Conservation (phyloP, 1,139 yeast species). For the Hansenula lynferdii region DNA sequence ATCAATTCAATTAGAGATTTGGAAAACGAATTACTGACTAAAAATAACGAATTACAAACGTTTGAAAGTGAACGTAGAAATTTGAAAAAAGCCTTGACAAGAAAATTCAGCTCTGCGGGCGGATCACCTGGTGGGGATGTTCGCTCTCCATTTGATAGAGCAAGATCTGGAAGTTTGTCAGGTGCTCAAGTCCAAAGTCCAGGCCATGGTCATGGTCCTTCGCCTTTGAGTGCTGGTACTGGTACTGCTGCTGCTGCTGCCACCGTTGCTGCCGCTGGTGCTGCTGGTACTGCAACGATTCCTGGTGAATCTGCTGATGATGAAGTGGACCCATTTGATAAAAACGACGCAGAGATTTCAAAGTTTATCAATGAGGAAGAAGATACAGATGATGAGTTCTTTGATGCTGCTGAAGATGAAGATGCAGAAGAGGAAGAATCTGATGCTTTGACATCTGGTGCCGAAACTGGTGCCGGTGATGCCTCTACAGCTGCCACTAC, state of each 20-base stretch:
- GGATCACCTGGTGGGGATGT: neutral
- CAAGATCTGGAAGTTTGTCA: no score
- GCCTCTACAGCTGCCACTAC: neutral
- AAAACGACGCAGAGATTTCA: slow-evolving; percentile 32
- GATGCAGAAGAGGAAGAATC: slow-evolving; percentile 23
- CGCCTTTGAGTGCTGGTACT: slow-evolving; percentile 1
- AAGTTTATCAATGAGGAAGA: slow-evolving; percentile 44
- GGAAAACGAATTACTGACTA: slow-evolving; percentile 73
- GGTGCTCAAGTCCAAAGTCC: neutral
- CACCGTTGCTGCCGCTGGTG: neutral
- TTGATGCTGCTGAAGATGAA: slow-evolving; percentile 64
- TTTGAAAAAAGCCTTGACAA: slow-evolving; percentile 53
- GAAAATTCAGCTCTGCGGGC: slow-evolving; percentile 17
- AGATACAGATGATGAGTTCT: slow-evolving; percentile 83
- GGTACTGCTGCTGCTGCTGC: neutral
- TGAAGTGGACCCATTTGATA: slow-evolving; percentile 2
- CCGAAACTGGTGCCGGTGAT: neutral
- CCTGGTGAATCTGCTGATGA: neutral
- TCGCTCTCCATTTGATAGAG: neutral
- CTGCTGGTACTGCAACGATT: neutral
- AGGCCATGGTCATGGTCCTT: neutral
- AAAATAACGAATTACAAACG: slow-evolving; percentile 68
- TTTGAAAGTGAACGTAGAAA: slow-evolving; percentile 68
- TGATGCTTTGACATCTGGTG: slow-evolving; percentile 6
- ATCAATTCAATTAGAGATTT: slow-evolving; percentile 81